These are phyloP conservation scores for Phaseolus lunatus DNA, from an alignment of 306 rosid species.

Conservation along the genomic window DNA sequence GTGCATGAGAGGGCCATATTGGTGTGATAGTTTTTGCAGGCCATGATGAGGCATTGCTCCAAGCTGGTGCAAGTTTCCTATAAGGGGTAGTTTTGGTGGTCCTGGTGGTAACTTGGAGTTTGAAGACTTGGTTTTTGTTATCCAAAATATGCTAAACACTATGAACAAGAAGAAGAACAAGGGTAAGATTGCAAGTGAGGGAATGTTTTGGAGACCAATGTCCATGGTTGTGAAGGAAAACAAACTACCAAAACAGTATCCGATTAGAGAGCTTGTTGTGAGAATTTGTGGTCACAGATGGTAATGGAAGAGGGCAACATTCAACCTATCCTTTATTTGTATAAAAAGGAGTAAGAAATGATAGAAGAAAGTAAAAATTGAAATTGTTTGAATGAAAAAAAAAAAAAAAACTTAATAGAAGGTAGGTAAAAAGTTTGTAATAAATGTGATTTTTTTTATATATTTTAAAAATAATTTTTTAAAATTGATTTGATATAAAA, in stretches of 20 bases:
- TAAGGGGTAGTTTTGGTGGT: conserved; percentile 48
- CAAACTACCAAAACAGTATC: background rate
- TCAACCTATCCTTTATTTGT: too few species aligned
- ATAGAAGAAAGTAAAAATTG: too few species aligned
- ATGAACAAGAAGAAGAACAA: conserved; percentile 40
- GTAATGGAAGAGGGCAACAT: too few species aligned
- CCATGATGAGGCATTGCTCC: conserved; percentile 40
- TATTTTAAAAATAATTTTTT: too few species aligned
- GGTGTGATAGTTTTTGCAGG: conserved; percentile 43
- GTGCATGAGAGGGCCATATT: conserved; percentile 63
- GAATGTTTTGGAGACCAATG: background rate
- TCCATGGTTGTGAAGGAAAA: conserved; percentile 38
- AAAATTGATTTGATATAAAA: too few species aligned
- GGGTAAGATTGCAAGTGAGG: conserved; percentile 22
- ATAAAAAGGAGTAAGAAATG: too few species aligned
- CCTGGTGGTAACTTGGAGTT: conserved; percentile 49
- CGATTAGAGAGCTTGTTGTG: background rate
- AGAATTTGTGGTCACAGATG: background rate
- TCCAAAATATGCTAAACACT: conserved; percentile 31
- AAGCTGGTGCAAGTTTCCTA: conserved; percentile 50
- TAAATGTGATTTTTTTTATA: too few species aligned
- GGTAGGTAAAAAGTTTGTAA: too few species aligned
- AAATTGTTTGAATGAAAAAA: too few species aligned
- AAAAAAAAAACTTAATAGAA: too few species aligned
- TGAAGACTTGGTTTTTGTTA: conserved; percentile 40